These are phyloP conservation scores for Vinca major DNA, from an alignment of 305 asterid species.

Conservation along the genomic window DNA sequence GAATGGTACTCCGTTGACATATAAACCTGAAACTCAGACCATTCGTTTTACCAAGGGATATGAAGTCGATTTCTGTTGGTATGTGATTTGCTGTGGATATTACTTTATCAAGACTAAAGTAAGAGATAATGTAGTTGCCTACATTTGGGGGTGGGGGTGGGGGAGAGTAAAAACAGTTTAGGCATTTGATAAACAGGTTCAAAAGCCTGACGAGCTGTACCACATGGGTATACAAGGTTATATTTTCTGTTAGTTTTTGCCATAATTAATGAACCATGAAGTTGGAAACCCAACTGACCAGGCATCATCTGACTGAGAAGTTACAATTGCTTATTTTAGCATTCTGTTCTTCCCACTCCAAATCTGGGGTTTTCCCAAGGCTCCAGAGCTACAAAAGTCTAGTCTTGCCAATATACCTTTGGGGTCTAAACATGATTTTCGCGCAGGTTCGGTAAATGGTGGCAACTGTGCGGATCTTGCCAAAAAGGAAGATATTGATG, in stretches of 20 bases:
- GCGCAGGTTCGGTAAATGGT: slow-evolving; percentile 77
- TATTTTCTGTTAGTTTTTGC: background rate
- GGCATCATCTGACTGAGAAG: background rate
- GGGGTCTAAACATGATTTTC: background rate
- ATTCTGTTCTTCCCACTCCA: background rate
- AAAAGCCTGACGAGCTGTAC: background rate
- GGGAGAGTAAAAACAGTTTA: background rate
- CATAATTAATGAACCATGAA: background rate
- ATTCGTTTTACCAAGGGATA: background rate
- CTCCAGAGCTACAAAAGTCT: background rate
- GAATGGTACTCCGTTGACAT: background rate
- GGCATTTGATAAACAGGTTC: background rate
- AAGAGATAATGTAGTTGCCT: background rate
- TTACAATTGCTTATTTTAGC: background rate
- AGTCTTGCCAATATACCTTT: background rate
- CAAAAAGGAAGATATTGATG: slow-evolving; percentile 78
- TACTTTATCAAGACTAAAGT: background rate
- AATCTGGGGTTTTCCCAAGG: background rate
- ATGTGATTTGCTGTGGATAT: background rate
- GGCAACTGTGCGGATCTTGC: slow-evolving; percentile 83
- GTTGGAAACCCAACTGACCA: background rate
- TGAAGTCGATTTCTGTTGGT: background rate
- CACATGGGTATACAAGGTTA: background rate
- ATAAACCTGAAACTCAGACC: background rate
- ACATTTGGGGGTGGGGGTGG: background rate